Percentiles rank a stretch among this genome's conserved stretches.
These are phyloP conservation scores for Pugionium cornutum DNA, from an alignment of 345 rosid species.

Conservation along the genomic window DNA sequence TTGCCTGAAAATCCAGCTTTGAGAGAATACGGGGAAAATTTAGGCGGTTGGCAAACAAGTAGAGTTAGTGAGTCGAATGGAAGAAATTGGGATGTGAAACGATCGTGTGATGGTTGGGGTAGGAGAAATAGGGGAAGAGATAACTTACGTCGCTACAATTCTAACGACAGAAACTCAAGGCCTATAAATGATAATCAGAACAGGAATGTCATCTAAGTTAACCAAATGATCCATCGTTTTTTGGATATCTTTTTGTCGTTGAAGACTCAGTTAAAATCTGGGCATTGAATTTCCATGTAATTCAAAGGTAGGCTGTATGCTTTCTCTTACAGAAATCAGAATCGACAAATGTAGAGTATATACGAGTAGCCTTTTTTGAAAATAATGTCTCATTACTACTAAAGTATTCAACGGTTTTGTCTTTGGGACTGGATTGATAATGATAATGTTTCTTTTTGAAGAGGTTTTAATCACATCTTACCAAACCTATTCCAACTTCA, in stretches of 20 bases:
- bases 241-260: background rate
- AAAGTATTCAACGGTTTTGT: background rate
- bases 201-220: slow-evolving; percentile 47
- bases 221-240: slow-evolving; percentile 11
- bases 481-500: slow-evolving; percentile 28
- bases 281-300: slow-evolving; percentile 9
- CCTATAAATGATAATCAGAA: slow-evolving; percentile 41
- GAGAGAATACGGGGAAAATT: slow-evolving; percentile 37
- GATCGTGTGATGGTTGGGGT: slow-evolving; percentile 42
- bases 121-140: slow-evolving; percentile 51
- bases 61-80: slow-evolving; percentile 24
- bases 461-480: slow-evolving; percentile 11
- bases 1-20: slow-evolving; percentile 19
- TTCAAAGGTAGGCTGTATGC: slow-evolving; percentile 7
- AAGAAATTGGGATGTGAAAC: slow-evolving; percentile 40
- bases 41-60: slow-evolving; percentile 39
- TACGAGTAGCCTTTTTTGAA: slow-evolving; percentile 8
- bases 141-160: slow-evolving; percentile 42
- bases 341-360: slow-evolving; percentile 16
- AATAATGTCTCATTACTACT: slow-evolving; percentile 4
- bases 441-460: slow-evolving; percentile 23
- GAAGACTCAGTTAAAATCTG: background rate
- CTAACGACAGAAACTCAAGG: slow-evolving; percentile 48
- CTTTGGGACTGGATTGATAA: slow-evolving; percentile 15
- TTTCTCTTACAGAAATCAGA: slow-evolving; percentile 2